These are phyloP conservation scores for Ceratobasidium sp. DNA, from an alignment of 1,284 basidiomycete species.

Conservation along the genomic window DNA sequence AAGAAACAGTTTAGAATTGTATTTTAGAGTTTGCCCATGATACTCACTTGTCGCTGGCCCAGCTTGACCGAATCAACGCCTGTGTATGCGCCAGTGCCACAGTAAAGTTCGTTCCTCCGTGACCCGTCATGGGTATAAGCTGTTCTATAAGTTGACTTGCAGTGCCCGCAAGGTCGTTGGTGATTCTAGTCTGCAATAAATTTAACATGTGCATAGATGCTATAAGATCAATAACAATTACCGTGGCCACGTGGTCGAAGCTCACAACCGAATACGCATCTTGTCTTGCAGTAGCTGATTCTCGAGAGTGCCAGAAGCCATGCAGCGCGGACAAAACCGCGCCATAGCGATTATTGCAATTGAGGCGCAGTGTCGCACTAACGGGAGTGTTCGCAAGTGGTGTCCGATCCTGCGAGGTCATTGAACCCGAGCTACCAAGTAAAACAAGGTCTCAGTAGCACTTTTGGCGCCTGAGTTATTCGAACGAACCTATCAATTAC, in stretches of 20 bases:
- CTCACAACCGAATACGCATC: conserved; percentile 68
- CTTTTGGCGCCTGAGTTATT: not conserved
- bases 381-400: conserved; percentile 62
- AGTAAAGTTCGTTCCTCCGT: conserved; percentile 62
- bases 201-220: conserved; percentile 42
- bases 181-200: conserved; percentile 15
- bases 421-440: conserved; percentile 62
- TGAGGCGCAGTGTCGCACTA: conserved; percentile 54
- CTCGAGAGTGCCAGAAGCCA: conserved; percentile 65
- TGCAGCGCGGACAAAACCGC: conserved; percentile 66
- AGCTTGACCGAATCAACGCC: conserved; percentile 59
- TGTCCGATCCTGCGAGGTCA: conserved; percentile 57
- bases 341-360: conserved; percentile 63
- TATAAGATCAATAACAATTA: conserved; percentile 68
- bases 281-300: conserved; percentile 57
- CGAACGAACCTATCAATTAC: conserved; percentile 61
- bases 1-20: not conserved
- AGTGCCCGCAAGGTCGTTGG: conserved; percentile 63
- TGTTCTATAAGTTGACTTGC: conserved; percentile 63
- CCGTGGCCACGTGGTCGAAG: conserved; percentile 55
- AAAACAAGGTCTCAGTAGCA: not conserved
- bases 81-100: conserved; percentile 57
- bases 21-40: conserved; percentile 27
- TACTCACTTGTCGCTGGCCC: conserved; percentile 65
- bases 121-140: conserved; percentile 53